Base-by-base conservation (phyloP, 805 yeast genomes). In the Nadsonia fulvescens region DNA sequence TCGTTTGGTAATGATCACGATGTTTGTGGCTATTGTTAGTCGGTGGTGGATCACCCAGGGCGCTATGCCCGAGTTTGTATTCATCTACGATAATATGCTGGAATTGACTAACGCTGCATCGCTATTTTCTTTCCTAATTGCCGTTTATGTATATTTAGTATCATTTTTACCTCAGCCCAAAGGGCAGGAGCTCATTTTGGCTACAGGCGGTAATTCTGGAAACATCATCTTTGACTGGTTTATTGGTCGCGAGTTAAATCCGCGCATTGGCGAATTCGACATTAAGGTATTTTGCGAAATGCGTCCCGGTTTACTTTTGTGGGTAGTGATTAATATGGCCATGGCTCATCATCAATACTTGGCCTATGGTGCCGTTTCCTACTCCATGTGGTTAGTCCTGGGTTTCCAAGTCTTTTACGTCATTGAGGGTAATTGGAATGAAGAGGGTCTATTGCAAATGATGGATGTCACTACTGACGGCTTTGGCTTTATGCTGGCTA, bases 391-490 rank as follows among this genome's bases (percentile, higher is more conserved):
- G 4, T 49, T 86, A 17, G 71, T 82, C 11, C 68, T 66, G 29
- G 16, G 61, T 2, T 53, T 86, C 35, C 93, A 89, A 49, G 65
- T 72, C 1, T 71, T 73, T 42, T 89, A 89, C 45, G 72, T 83
- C 10, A 56, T 83, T 42, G 98, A 89, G 46, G 94, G 95, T 25
- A 91, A 86, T 1, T 54, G 79, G 37, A 81, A 82, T 47, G 96
- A 89, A 48, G 78, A 70, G 42, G 95, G 95, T 5, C 65, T 72
- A 8, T 56, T 89, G 32, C 70, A 89, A 5, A 89, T 89, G 95
- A 86, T 89, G 64, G 98, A 89, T 49, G 70, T 83, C 25, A 76
- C 91, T 5, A 78, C 93, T 7, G 98, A 89, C 53, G 98, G 98
- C 0, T 81, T 89, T 47, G 98, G 98, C 1, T 83, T 73, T 53